Conservation (phyloP, 768 basidiomycete species). For the Bullera alba region DNA sequence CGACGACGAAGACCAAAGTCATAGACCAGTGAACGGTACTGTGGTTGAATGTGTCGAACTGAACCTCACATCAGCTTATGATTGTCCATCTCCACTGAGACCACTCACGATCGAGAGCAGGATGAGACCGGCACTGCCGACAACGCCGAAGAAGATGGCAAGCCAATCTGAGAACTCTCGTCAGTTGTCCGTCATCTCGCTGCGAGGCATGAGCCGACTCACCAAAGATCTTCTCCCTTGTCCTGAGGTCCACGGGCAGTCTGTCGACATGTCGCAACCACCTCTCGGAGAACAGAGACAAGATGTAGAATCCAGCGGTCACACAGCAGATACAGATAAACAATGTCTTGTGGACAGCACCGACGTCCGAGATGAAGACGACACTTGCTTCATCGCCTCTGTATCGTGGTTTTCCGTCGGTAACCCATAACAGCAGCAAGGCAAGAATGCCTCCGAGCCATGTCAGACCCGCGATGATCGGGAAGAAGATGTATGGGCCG, state of each 20-base stretch:
- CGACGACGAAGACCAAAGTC: conserved; percentile 46
- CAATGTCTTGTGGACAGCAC: conserved; percentile 28
- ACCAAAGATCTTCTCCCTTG: conserved; percentile 42
- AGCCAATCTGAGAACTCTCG: conserved; percentile 41
- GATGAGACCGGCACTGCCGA: conserved; percentile 44
- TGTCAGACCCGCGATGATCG: conserved; percentile 28
- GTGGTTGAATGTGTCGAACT: conserved; percentile 43
- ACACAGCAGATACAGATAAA: conserved; percentile 35
- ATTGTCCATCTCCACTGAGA: neutral
- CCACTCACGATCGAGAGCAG: conserved; percentile 39
- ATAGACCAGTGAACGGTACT: conserved; percentile 40
- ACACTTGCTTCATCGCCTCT: conserved; percentile 34
- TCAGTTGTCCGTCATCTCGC: neutral
- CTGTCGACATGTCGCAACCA: conserved; percentile 48
- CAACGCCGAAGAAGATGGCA: conserved; percentile 42
- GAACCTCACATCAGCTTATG: conserved; percentile 4
- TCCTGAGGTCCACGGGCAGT: conserved; percentile 41
- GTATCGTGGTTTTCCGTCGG: conserved; percentile 40
- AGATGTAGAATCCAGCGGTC: conserved; percentile 41
- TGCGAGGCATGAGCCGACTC: conserved; percentile 2
- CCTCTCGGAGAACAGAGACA: conserved; percentile 44
- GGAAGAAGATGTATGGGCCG: conserved; percentile 41
- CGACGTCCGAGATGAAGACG: conserved; percentile 47
- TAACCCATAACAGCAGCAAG: conserved; percentile 39
- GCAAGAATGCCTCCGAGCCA: conserved; percentile 44